Conservation (phyloP, 345 rosid species). For the Eucalyptus grandis region DNA sequence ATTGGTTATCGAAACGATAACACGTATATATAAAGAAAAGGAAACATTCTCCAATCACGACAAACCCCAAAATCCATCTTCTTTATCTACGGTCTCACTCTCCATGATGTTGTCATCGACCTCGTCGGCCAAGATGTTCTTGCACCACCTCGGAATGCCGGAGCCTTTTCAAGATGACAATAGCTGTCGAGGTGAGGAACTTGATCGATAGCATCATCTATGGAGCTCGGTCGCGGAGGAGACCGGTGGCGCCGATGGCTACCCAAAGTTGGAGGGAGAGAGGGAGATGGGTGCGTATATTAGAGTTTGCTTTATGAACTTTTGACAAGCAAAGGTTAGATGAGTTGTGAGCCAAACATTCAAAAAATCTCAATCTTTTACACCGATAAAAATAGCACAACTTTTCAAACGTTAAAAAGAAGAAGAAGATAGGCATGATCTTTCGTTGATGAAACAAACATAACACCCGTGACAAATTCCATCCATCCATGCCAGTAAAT, state of each 20-base stretch:
- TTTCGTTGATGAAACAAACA: neutral
- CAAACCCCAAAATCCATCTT: neutral
- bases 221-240: neutral
- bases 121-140: neutral
- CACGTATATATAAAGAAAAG: neutral
- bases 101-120: neutral
- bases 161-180: neutral
- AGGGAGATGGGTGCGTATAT: neutral
- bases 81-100: neutral
- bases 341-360: neutral
- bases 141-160: neutral
- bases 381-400: neutral
- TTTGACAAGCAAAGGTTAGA: neutral
- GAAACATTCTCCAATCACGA: neutral
- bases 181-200: neutral
- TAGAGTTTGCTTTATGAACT: neutral
- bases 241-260: neutral
- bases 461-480: neutral
- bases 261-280: neutral
- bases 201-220: neutral
- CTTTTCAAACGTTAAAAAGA: fast-evolving
- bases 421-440: neutral
- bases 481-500: neutral
- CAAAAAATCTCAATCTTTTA: neutral
- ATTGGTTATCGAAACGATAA: neutral